Evolutionary conservation across 805 yeast species (phyloP).

Genomic region (Saturnispora sanitii): DNA sequence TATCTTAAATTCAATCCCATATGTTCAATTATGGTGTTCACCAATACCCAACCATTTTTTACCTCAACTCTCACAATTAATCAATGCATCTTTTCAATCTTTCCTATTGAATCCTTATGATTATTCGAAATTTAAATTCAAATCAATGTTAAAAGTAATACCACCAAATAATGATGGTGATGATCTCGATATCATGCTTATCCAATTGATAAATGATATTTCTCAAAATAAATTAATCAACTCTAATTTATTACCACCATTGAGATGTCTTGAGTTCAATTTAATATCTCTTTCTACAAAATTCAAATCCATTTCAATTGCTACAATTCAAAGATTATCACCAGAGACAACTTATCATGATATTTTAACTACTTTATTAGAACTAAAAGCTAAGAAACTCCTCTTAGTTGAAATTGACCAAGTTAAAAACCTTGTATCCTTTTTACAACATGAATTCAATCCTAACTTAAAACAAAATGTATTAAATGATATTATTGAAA

Average conservation of each 20-base stretch:
- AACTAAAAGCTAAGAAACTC: constrained; percentile 17
- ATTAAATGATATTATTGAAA: not conserved
- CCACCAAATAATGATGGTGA: too few species aligned
- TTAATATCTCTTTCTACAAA: not conserved
- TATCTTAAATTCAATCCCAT: not conserved
- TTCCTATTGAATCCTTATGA: not conserved
- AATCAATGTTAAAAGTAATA: too few species aligned
- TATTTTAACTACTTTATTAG: constrained; percentile 13
- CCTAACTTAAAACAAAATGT: not conserved
- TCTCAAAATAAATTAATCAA: too few species aligned
- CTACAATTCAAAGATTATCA: not conserved
- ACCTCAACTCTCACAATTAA: not conserved
- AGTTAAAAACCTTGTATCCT: constrained; percentile 13
- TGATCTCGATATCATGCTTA: too few species aligned
- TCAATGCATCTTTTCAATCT: not conserved
- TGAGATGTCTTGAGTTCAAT: not conserved
- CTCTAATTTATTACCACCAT: too few species aligned
- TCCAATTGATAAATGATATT: too few species aligned
- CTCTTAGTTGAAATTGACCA: constrained; percentile 21
- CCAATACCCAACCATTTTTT: too few species aligned
- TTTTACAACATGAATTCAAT: constrained; percentile 6
- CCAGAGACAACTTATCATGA: too few species aligned
- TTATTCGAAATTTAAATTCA: too few species aligned
- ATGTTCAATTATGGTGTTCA: not conserved
- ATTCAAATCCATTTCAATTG: not conserved